Percentiles rank a stretch among this genome's conserved stretches.
These are phyloP conservation scores for Deuterostichococcus epilithicus DNA, from an alignment of 139 green algal genomes.

Conservation along the genomic window DNA sequence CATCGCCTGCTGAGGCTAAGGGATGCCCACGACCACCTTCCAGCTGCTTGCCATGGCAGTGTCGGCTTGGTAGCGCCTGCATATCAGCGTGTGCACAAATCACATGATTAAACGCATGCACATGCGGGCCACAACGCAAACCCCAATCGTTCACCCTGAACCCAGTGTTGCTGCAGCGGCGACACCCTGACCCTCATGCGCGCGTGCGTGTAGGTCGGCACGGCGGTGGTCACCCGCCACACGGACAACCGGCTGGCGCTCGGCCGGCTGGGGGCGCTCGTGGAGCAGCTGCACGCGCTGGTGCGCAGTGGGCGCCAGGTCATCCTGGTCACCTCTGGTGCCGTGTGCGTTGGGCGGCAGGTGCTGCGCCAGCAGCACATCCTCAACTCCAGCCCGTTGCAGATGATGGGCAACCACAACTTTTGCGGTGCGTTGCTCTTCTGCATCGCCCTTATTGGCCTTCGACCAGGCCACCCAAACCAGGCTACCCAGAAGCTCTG, in stretches of 20 bases:
- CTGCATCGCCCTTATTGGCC: too few relatives aligned
- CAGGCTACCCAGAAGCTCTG: too few relatives aligned
- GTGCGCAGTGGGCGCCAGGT: conserved; percentile 37
- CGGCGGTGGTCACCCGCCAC: conserved; percentile 41
- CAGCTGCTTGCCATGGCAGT: too few relatives aligned
- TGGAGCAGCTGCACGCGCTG: conserved; percentile 52
- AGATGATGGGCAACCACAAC: conserved; percentile 23
- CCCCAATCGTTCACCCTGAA: too few relatives aligned
- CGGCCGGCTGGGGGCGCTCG: conserved; percentile 36
- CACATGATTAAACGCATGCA: too few relatives aligned
- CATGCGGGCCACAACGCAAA: too few relatives aligned
- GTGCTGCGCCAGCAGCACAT: conserved; percentile 52
- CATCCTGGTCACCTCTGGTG: conserved; percentile 52
- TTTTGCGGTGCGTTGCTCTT: not conserved
- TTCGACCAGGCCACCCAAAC: too few relatives aligned
- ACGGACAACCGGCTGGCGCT: conserved; percentile 37
- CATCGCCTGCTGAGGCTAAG: too few relatives aligned
- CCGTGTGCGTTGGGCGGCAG: conserved; percentile 53
- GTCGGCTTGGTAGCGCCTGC: too few relatives aligned
- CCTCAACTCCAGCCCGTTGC: conserved; percentile 36
- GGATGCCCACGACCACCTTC: too few relatives aligned
- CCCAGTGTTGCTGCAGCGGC: too few relatives aligned
- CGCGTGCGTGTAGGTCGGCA: conserved; percentile 33
- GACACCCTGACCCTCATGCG: not conserved
- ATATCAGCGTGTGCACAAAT: too few relatives aligned